Conservation (phyloP, 2,329 filamentous ascomycete species). For the Dactylellina drechsleri region DNA sequence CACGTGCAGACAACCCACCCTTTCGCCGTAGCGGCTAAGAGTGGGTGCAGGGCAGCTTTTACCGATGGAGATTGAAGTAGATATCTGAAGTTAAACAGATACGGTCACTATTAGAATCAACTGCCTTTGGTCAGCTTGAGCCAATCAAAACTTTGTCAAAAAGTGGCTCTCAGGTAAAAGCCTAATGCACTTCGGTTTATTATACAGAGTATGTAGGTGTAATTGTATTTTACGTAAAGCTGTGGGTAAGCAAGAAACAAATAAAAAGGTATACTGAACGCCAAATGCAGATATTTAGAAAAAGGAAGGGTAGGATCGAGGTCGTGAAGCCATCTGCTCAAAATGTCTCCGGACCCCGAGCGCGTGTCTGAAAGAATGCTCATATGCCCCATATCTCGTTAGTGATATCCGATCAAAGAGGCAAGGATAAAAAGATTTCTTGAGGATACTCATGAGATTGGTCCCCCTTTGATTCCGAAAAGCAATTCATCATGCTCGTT, state of each 20-base stretch:
- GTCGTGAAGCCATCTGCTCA: constrained; percentile 19
- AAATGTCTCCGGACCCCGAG: constrained; percentile 14
- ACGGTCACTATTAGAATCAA: too few relatives aligned
- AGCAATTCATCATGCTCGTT: constrained; percentile 3
- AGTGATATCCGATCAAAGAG: constrained; percentile 52
- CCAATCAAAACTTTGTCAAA: too few relatives aligned
- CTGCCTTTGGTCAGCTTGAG: too few relatives aligned
- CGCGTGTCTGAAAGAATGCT: constrained; percentile 50
- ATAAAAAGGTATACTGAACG: constrained; percentile 24
- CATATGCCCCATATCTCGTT: constrained; percentile 43
- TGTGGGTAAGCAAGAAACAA: background rate
- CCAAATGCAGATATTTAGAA: constrained; percentile 17
- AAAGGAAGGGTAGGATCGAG: constrained; percentile 16
- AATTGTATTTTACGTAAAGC: too few relatives aligned
- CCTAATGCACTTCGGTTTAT: too few relatives aligned
- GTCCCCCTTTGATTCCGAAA: constrained; percentile 23
- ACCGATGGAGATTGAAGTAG: too few relatives aligned
- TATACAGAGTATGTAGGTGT: too few relatives aligned
- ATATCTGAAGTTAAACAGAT: too few relatives aligned
- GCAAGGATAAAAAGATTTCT: constrained; percentile 52
- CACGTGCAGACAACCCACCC: too few relatives aligned
- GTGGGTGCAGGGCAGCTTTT: too few relatives aligned
- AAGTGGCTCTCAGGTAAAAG: too few relatives aligned
- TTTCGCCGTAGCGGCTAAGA: too few relatives aligned
- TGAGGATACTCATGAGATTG: constrained; percentile 55